Conservation (phyloP, 495 filamentous ascomycete species). For the Penicillium tannophilum region DNA sequence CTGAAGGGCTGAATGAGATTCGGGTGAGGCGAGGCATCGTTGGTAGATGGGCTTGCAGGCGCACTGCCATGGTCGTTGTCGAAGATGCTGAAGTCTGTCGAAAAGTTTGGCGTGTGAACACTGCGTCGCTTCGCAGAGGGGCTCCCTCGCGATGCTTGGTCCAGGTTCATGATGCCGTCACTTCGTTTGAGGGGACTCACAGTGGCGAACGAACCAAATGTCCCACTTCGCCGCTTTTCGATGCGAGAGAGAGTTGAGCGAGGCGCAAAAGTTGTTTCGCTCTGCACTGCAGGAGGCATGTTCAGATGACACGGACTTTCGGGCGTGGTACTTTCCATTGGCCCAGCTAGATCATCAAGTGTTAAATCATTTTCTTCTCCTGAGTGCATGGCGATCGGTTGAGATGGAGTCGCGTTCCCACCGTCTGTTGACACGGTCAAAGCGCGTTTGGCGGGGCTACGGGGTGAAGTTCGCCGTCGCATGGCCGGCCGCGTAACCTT, state of each 20-base stretch:
- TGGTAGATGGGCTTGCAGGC: conserved; percentile 28
- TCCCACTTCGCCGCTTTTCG: conserved; percentile 51
- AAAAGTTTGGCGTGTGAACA: conserved; percentile 65
- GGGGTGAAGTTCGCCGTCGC: conserved; percentile 65
- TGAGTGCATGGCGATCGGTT: conserved; percentile 34
- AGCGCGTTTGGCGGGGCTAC: conserved; percentile 74
- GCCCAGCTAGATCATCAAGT: conserved; percentile 25
- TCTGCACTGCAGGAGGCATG: conserved; percentile 32
- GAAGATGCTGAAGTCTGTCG: conserved; percentile 71
- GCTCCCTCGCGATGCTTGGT: conserved; percentile 73
- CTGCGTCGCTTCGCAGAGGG: conserved; percentile 87
- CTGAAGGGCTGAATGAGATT: conserved; percentile 36
- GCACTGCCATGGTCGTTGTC: conserved; percentile 44
- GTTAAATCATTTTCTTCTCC: conserved; percentile 60
- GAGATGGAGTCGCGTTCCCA: conserved; percentile 63
- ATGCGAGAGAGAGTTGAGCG: conserved; percentile 47
- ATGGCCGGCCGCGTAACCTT: conserved; percentile 49
- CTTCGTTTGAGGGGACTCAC: conserved; percentile 90
- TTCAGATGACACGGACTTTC: conserved; percentile 46
- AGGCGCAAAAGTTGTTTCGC: conserved; percentile 49
- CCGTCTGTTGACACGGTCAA: conserved; percentile 69
- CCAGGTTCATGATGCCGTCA: conserved; percentile 86
- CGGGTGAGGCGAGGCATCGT: conserved; percentile 29
- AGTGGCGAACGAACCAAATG: conserved; percentile 54
- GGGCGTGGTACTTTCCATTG: conserved; percentile 30